Evolutionary conservation across 352 stramenopile species (phyloP).

Genomic region (Pythium dissimile): DNA sequence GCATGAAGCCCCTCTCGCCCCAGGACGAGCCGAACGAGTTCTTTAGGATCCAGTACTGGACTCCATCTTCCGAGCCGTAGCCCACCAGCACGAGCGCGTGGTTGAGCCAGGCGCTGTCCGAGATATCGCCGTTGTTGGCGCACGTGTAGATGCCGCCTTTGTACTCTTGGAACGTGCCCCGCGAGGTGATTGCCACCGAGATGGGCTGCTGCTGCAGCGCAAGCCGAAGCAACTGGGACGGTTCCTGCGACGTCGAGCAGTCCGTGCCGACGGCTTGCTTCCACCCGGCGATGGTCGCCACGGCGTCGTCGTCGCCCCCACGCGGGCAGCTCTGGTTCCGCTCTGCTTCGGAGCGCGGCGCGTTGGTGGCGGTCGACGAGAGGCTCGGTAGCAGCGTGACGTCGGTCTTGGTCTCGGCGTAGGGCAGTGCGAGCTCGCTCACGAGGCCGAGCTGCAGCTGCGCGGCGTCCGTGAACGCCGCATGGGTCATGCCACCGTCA

Average conservation of each 20-base stretch:
- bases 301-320: constrained; percentile 27
- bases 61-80: constrained; percentile 41
- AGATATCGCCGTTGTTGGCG: constrained; percentile 60
- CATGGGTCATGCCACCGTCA: constrained; percentile 69
- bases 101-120: constrained; percentile 50
- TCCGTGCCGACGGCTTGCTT: constrained; percentile 53
- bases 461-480: constrained; percentile 53
- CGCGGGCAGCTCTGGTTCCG: constrained; percentile 32
- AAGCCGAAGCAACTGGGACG: constrained; percentile 52
- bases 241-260: constrained; percentile 42
- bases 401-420: constrained; percentile 47
- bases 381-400: constrained; percentile 24
- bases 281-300: constrained; percentile 59
- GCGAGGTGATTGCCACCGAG: constrained; percentile 69
- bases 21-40: constrained; percentile 74
- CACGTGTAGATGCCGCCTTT: constrained; percentile 66
- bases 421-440: constrained; percentile 55
- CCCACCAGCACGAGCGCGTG: constrained; percentile 71
- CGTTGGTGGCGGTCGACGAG: not conserved
- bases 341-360: not conserved
- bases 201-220: constrained; percentile 65
- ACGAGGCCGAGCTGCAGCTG: constrained; percentile 44
- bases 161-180: constrained; percentile 66
- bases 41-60: constrained; percentile 77
- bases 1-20: constrained; percentile 63